A percentile compares a stretch with the other conserved stretches of the same genome.
phyloP scores from a whole-genome alignment of 2,329 filamentous ascomycete species.

The Mycosphaerella sp. region DNA sequence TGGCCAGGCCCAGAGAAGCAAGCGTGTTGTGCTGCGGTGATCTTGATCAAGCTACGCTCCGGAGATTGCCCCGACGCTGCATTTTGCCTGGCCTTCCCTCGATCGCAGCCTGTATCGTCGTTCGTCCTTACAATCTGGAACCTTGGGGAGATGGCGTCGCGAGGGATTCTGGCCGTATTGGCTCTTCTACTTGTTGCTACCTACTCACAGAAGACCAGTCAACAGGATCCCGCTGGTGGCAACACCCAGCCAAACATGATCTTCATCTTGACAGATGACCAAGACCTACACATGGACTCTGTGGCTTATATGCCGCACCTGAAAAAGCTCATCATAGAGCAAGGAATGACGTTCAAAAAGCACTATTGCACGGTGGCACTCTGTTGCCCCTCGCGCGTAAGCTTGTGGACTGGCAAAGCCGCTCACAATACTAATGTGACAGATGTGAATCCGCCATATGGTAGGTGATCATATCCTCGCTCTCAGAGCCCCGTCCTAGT shows the following conservation, averaged over 20 bases:
- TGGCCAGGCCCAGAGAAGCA: no score
- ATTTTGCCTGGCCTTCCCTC: no score
- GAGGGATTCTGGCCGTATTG: no score
- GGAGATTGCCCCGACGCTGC: no score
- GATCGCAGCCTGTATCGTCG: no score
- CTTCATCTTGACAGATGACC: conserved; percentile 63
- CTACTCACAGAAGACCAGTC: background rate
- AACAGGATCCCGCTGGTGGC: background rate
- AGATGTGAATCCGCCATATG: conserved; percentile 49
- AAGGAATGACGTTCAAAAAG: conserved; percentile 54
- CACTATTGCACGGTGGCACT: conserved; percentile 62
- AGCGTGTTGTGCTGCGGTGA: no score
- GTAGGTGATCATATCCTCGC: conserved; percentile 28
- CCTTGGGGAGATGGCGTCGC: no score
- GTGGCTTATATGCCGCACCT: conserved; percentile 55
- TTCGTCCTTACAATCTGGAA: no score
- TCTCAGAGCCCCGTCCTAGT: background rate
- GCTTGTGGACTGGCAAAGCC: conserved; percentile 58
- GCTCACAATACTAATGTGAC: conserved; percentile 69
- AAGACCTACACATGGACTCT: conserved; percentile 57
- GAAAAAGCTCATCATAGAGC: conserved; percentile 49
- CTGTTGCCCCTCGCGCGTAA: conserved; percentile 62
- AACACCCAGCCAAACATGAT: conserved; percentile 51
- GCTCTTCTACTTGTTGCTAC: no score
- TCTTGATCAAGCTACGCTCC: no score